A percentile compares a stretch with the other conserved stretches of the same genome.
Evolutionary conservation across 805 yeast species (phyloP).

Genomic region (Zygotorulaspora sp.): DNA sequence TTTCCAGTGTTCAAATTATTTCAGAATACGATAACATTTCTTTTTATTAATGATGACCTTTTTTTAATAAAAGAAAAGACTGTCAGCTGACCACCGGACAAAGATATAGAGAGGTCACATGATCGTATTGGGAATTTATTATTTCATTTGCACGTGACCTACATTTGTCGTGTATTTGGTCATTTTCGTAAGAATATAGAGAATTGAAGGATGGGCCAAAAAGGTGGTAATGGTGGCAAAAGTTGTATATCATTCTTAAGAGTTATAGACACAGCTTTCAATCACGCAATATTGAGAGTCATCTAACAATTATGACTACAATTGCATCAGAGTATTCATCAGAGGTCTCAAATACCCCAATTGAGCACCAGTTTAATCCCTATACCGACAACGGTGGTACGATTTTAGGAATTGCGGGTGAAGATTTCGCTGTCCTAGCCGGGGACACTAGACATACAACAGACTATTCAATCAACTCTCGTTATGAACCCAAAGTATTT

Average conservation of each 20-base stretch:
- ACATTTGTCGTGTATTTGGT: no score
- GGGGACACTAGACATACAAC: constrained; percentile 97
- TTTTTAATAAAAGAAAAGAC: no score
- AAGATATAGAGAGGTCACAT: no score
- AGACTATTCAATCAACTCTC: constrained; percentile 89
- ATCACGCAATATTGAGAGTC: no score
- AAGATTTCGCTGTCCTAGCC: constrained; percentile 93
- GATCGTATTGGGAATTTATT: no score
- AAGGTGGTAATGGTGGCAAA: no score
- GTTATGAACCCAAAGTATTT: constrained; percentile 87
- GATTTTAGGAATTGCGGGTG: constrained; percentile 94
- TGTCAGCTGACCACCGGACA: no score
- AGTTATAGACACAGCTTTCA: background rate
- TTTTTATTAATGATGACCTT: no score
- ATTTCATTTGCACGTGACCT: background rate
- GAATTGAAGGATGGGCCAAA: constrained; percentile 16
- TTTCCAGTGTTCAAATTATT: no score
- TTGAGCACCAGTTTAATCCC: constrained; percentile 90
- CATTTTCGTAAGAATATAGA: background rate
- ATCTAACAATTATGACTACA: no score
- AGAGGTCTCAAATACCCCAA: constrained; percentile 54
- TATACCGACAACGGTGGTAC: constrained; percentile 97
- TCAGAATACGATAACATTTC: no score
- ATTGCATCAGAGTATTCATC: constrained; percentile 64
- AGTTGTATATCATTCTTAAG: no score